phyloP scores from a whole-genome alignment of 306 rosid genomes.

The Gillenia trifoliata region DNA sequence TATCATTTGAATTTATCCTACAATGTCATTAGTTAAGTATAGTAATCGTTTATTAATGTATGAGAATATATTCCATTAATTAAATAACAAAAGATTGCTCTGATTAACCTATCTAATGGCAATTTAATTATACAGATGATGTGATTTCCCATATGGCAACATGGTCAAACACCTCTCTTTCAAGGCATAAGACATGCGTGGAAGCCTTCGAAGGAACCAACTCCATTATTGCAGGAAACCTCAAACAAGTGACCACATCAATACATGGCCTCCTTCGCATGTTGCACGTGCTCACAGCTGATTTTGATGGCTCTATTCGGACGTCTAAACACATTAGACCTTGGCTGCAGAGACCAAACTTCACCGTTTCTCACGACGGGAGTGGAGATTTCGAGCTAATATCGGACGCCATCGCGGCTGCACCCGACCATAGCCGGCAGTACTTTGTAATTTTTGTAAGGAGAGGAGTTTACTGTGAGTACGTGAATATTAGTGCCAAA shows the following conservation, averaged over 20 bases:
- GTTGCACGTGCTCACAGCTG: background rate
- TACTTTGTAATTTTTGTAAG: background rate
- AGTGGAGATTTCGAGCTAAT: constrained; percentile 1
- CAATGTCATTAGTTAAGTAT: too few relatives aligned
- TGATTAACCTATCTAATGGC: too few relatives aligned
- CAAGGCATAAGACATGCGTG: background rate
- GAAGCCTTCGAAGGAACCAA: background rate
- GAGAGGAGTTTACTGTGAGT: constrained; percentile 13
- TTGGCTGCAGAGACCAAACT: background rate
- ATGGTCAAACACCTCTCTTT: background rate
- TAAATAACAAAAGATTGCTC: too few relatives aligned
- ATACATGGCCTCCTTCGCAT: background rate
- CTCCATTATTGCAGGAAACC: background rate
- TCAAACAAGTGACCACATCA: background rate
- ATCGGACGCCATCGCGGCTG: constrained; percentile 5
- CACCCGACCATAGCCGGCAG: constrained; percentile 1
- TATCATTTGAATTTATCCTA: too few relatives aligned
- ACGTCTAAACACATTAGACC: background rate
- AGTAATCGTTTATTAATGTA: too few relatives aligned
- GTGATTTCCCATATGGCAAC: background rate
- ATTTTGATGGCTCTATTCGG: background rate
- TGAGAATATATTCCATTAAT: too few relatives aligned
- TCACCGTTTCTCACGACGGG: background rate
- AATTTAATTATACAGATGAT: background rate
- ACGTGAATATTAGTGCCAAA: background rate